Base-by-base conservation (phyloP, 345 rosid species). In the Rhizophora mangle region DNA sequence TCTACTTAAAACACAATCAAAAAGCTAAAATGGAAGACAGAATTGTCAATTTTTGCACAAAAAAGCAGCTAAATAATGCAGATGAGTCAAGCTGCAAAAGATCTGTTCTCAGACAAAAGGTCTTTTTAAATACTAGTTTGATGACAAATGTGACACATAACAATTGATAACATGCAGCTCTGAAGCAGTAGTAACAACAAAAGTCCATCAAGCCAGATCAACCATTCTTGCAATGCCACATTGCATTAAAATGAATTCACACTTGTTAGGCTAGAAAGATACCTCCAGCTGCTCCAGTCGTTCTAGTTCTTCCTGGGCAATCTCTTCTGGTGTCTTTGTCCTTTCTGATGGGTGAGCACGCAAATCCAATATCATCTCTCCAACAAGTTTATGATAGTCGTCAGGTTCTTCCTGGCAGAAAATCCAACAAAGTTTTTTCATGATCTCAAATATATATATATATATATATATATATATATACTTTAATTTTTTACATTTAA, bases 241-340 rank as follows among this genome's bases (percentile, higher is more conserved):
- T 30, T 11, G 7, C 21, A 34, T 43, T 20, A 3, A 6, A 11
- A 15, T 13, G 15, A 56, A 55, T 10, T 21, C 60, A 8, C 60
- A 6, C 29, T 15, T 56, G 60, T 27, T 21, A 18, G 10, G 29
- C 27, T 65, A 67, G 15, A 63, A 32, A 71, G 52, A 80, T 88
- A 90, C 99, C 96, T 95, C 99, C 66, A 90, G 80, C 62, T 29
- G 78, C 75, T 83, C 89, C 31, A 92, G 79, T n/a, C 84, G 87
- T 79, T 92, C 96, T 76, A 86, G 82, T 79, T 92, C 94, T 62
- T 82, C 87, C 78, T 90, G 96, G n/a, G 97, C 99, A 86, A 90
- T 86, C 83, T 95, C 99, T 75, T 95, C 98, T n/a, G 90, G 86
- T 57, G 92, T 88, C 85, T 90, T 92, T 60, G 86, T 88, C 78